These are phyloP conservation scores for Phanerodontia chrysosporium DNA, from an alignment of 768 basidiomycete species.

Conservation along the genomic window DNA sequence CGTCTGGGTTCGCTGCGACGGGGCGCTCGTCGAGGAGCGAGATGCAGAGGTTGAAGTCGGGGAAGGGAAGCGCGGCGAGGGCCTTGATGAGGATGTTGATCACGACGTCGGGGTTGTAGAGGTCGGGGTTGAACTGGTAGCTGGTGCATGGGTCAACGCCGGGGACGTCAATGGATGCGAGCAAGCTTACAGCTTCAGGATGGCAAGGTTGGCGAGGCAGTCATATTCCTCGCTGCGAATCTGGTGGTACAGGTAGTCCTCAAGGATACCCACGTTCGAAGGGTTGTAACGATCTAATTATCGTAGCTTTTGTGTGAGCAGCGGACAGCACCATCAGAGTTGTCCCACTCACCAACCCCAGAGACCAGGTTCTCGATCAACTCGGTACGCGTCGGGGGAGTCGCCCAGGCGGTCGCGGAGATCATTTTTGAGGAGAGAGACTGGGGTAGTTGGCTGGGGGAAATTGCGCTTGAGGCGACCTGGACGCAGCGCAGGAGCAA, in stretches of 20 bases:
- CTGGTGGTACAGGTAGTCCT: slow-evolving; percentile 96
- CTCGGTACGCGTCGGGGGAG: slow-evolving; percentile 75
- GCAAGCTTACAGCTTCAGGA: slow-evolving; percentile 75
- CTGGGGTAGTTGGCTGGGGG: neutral
- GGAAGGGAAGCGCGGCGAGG: slow-evolving; percentile 76
- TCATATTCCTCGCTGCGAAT: slow-evolving; percentile 90
- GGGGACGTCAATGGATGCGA: neutral
- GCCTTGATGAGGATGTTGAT: slow-evolving; percentile 94
- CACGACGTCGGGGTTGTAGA: slow-evolving; percentile 90
- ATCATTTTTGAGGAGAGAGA: slow-evolving; percentile 33
- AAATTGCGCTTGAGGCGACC: neutral
- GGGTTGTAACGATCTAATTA: slow-evolving; percentile 92
- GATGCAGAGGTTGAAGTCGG: slow-evolving; percentile 93
- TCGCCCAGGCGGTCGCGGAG: slow-evolving; percentile 59
- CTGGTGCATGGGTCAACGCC: slow-evolving; percentile 33
- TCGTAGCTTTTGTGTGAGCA: neutral
- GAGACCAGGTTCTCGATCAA: slow-evolving; percentile 89
- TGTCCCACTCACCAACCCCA: slow-evolving; percentile 65
- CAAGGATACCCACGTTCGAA: slow-evolving; percentile 85
- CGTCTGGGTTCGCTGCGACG: slow-evolving; percentile 53
- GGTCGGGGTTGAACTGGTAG: slow-evolving; percentile 93
- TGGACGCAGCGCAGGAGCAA: neutral
- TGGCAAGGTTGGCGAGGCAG: slow-evolving; percentile 90
- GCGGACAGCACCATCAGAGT: neutral
- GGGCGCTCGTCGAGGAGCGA: slow-evolving; percentile 83